Evolutionary conservation across 208 protist genomes (phyloP), one percentile per base, ranked within the genome.

Genomic region (Trypanosoma cruzi): DNA sequence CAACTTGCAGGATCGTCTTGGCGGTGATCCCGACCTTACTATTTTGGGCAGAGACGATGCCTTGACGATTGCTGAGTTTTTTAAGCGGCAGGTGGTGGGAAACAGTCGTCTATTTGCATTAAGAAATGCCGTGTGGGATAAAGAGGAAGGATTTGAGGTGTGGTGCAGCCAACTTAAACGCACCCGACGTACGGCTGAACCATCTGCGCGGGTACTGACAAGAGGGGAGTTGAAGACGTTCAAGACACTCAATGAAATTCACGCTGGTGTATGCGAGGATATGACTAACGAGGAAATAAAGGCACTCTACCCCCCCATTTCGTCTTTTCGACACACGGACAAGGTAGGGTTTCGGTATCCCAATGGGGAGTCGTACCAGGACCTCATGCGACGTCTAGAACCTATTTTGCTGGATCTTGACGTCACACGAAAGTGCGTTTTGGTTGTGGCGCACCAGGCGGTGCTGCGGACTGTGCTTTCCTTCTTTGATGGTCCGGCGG

Each of bases 271-370:
- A 56, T 95, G 89, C 52, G 89, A 95, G 70, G 84, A 92, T 61
- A 89, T 95, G 81, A 95, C 89, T 26, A 90, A 89, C 62, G 82
- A 92, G 8, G 89, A 95, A 49, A 72, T 95, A 26, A 84, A 87
- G 37, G 49, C 68, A 44, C 64, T 84, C 11, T 92, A 91, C 62
- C 89, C 89, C 0, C 74, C 73, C 34, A 89, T 95, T 60, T 80
- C 89, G 50, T 71, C 49, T 32, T 90, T 89, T 57, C 77, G 89
- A 0, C 76, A 90, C 59, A 78, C 66, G 1, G 81, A 92, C 71
- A 95, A 95, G 72, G 86, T 88, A 2, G 85, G 84, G n/a, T 95
- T 92, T 60, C 81, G 89, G 50, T 95, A 95, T 61, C 89, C 89
- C 0, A 84, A 88, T 58, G 89, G 89, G 16, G 89, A 95, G 64